These are phyloP conservation scores for Hypholoma sublateritium DNA, from an alignment of 768 basidiomycete species.

Conservation along the genomic window DNA sequence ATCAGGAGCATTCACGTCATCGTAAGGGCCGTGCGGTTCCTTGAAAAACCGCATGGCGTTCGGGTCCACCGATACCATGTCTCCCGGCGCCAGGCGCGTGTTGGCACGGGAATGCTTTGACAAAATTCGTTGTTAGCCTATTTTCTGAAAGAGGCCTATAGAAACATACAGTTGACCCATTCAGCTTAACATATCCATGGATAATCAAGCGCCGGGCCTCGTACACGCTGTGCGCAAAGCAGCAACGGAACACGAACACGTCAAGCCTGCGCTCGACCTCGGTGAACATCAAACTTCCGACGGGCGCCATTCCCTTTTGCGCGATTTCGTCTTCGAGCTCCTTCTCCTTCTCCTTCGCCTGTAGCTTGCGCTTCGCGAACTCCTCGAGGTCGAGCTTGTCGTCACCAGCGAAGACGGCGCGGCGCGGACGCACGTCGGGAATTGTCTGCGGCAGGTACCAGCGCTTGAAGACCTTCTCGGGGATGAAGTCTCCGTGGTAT, in stretches of 20 bases:
- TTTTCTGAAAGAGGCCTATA: background rate
- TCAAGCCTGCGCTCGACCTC: constrained; percentile 96
- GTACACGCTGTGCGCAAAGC: constrained; percentile 63
- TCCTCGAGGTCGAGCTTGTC: constrained; percentile 49
- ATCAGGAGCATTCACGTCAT: constrained; percentile 30
- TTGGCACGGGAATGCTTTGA: constrained; percentile 80
- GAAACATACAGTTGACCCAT: constrained; percentile 79
- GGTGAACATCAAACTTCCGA: constrained; percentile 92
- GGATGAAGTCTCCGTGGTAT: constrained; percentile 95
- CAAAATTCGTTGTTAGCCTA: background rate
- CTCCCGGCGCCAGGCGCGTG: constrained; percentile 88
- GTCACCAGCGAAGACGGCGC: constrained; percentile 37
- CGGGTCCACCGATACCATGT: constrained; percentile 91
- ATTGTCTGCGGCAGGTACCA: constrained; percentile 90
- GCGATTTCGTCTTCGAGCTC: constrained; percentile 52
- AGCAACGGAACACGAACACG: constrained; percentile 72
- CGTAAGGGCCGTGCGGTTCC: constrained; percentile 31
- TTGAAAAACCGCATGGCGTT: constrained; percentile 73
- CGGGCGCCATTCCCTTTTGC: constrained; percentile 74
- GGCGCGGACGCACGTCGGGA: constrained; percentile 78
- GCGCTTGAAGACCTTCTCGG: constrained; percentile 89
- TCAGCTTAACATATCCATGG: constrained; percentile 84
- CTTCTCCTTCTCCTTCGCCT: constrained; percentile 31
- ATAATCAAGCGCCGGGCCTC: constrained; percentile 85
- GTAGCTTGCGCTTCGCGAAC: constrained; percentile 59